phyloP scores from a whole-genome alignment of 768 basidiomycete species.

The Russula griseocarnosa region DNA sequence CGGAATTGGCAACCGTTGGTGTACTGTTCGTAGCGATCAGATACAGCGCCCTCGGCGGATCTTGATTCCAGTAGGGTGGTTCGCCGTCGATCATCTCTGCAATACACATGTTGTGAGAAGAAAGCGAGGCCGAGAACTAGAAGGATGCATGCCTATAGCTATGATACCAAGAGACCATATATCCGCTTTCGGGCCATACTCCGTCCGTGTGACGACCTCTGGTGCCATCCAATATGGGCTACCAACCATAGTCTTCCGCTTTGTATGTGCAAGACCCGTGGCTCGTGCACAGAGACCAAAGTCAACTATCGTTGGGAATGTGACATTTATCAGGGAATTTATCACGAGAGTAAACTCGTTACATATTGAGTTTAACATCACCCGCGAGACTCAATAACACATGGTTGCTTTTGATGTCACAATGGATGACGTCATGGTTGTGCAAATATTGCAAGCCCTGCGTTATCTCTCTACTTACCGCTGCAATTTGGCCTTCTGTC shows the following conservation, averaged over 20 bases:
- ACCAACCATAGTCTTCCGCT: constrained; percentile 97
- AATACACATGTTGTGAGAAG: constrained; percentile 5
- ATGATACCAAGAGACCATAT: constrained; percentile 80
- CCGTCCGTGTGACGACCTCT: constrained; percentile 95
- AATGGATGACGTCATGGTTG: constrained; percentile 95
- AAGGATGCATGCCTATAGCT: constrained; percentile 63
- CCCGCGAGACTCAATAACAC: constrained; percentile 88
- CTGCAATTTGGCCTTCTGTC: constrained; percentile 62
- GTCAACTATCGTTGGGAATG: constrained; percentile 52
- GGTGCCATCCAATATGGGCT: constrained; percentile 99
- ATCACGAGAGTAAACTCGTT: not conserved
- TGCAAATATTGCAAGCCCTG: constrained; percentile 95
- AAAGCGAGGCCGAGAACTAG: constrained; percentile 39
- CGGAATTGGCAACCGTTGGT: constrained; percentile 90
- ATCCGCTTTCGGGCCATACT: constrained; percentile 96
- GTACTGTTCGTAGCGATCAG: constrained; percentile 98
- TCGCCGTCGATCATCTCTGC: constrained; percentile 98
- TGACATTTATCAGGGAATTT: not conserved
- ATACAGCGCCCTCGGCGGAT: constrained; percentile 92
- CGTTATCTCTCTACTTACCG: constrained; percentile 87
- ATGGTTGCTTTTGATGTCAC: constrained; percentile 99
- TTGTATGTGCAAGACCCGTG: constrained; percentile 74
- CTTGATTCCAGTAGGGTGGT: constrained; percentile 93
- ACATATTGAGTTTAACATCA: constrained; percentile 96
- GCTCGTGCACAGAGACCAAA: constrained; percentile 98